Evolutionary conservation across 495 filamentous ascomycete genomes (phyloP).

Genomic region (Immersiella caudata): DNA sequence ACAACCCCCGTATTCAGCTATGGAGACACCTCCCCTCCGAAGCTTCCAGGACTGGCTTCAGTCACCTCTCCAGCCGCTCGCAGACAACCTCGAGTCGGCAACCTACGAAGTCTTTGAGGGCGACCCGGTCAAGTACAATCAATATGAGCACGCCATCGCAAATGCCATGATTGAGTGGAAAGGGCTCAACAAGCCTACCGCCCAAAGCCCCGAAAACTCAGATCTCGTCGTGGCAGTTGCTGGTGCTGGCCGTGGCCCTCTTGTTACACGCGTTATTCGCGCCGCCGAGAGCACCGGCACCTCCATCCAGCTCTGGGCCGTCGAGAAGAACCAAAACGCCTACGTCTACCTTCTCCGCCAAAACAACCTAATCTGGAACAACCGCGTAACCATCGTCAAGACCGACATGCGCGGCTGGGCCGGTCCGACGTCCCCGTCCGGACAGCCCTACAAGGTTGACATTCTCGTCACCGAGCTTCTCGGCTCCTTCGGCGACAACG

Average conservation of each 20-base stretch:
- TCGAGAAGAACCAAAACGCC: constrained; percentile 98
- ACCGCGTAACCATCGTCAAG: constrained; percentile 79
- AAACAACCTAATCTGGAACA: constrained; percentile 76
- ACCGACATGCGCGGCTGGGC: constrained; percentile 98
- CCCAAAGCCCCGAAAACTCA: constrained; percentile 46
- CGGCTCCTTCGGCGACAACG: constrained; percentile 90
- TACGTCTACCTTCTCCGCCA: constrained; percentile 87
- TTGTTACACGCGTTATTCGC: constrained; percentile 81
- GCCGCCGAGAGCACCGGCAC: constrained; percentile 78
- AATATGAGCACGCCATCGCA: constrained; percentile 85
- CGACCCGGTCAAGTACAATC: constrained; percentile 95
- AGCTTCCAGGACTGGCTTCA: constrained; percentile 89
- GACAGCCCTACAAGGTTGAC: constrained; percentile 67
- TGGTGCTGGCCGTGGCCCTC: constrained; percentile 86
- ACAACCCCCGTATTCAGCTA: constrained; percentile 64
- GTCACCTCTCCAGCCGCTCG: constrained; percentile 88
- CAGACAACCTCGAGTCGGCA: constrained; percentile 93
- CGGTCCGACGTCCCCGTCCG: constrained; percentile 58
- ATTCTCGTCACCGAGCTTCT: constrained; percentile 93
- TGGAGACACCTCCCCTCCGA: constrained; percentile 45
- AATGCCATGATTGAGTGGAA: constrained; percentile 83
- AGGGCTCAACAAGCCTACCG: constrained; percentile 68
- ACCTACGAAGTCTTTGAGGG: constrained; percentile 99
- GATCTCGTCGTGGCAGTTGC: constrained; percentile 88
- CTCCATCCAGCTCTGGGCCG: constrained; percentile 79